Percentiles rank a stretch among this genome's conserved stretches.
Evolutionary conservation across 2,329 filamentous ascomycete species (phyloP).

Genomic region (Ceratocystis huliohia): DNA sequence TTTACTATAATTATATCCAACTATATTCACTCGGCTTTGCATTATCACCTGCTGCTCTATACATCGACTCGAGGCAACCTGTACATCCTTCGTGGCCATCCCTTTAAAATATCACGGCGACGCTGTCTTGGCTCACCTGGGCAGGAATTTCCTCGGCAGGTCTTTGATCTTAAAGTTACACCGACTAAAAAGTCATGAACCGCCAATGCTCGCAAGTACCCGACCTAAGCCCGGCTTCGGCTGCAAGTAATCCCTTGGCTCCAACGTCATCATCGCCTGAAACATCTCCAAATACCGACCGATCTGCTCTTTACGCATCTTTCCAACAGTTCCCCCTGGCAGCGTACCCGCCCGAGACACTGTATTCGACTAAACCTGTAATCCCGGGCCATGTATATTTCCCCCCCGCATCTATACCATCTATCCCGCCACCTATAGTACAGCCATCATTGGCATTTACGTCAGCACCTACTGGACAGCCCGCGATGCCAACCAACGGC

Average conservation of each 20-base stretch:
- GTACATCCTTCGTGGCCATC: not conserved
- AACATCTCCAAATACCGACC: conserved; percentile 13
- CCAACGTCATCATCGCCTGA: conserved; percentile 10
- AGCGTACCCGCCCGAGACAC: not conserved
- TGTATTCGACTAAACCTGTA: not conserved
- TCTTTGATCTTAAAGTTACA: not conserved
- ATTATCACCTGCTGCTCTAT: not conserved
- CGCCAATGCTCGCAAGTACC: conserved; percentile 13
- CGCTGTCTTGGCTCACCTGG: not conserved
- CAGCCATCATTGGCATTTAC: not conserved
- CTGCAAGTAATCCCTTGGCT: not conserved
- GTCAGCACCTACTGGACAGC: not conserved
- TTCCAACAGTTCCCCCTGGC: not conserved
- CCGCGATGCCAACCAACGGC: not conserved
- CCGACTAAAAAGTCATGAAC: conserved; percentile 11
- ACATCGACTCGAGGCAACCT: not conserved
- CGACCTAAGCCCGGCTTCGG: not conserved
- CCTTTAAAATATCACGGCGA: not conserved
- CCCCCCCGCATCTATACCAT: not conserved
- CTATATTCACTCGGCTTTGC: not conserved
- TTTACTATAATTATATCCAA: not conserved
- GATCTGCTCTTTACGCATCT: conserved; percentile 9
- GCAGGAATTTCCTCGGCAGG: not conserved
- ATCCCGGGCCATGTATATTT: not conserved
- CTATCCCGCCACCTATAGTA: not conserved